These are phyloP conservation scores for Termitomyces eurrhizus DNA, from an alignment of 768 basidiomycete species.

Conservation along the genomic window DNA sequence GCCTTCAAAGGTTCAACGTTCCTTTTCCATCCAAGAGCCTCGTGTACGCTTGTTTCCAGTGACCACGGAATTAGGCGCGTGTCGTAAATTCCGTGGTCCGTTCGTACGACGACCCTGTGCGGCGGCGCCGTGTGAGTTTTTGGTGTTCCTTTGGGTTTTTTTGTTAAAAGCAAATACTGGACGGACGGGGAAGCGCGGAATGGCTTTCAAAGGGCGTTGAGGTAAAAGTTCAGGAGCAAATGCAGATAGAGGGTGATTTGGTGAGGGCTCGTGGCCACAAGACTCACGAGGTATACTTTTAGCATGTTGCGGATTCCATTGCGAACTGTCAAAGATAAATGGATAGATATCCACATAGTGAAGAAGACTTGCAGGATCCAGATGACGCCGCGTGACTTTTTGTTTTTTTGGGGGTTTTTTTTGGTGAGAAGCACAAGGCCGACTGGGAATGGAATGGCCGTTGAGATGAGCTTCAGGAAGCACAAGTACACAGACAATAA, in stretches of 20 bases:
- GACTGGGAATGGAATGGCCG: not conserved
- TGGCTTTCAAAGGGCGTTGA: not conserved
- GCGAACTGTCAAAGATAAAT: not conserved
- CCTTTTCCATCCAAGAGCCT: not conserved
- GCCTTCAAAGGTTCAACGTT: not conserved
- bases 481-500: not conserved
- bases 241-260: not conserved
- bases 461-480: not conserved
- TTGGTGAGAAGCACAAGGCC: not conserved
- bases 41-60: not conserved
- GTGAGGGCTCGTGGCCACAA: not conserved
- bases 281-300: not conserved
- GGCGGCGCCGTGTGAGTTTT: not conserved
- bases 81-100: not conserved
- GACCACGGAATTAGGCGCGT: not conserved
- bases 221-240: not conserved
- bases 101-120: not conserved
- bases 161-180: not conserved
- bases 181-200: not conserved
- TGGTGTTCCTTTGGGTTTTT: not conserved
- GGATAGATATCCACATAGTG: not conserved
- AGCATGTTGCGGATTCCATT: not conserved
- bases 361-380: not conserved
- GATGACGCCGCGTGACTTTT: not conserved
- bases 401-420: not conserved